phyloP scores from a whole-genome alignment of 805 yeast genomes.

The Nakazawaea populi region DNA sequence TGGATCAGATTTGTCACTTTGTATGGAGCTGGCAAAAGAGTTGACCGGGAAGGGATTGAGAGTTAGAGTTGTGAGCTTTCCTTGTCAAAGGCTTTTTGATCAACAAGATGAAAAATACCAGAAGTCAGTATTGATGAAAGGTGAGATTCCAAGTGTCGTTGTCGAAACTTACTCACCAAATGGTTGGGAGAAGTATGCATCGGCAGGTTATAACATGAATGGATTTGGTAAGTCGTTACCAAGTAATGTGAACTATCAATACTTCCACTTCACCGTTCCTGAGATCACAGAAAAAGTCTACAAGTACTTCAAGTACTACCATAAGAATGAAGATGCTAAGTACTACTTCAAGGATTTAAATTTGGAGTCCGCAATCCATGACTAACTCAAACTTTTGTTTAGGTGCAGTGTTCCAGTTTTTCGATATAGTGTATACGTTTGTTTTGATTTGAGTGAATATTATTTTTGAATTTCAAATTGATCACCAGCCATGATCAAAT shows the following conservation, averaged over 20 bases:
- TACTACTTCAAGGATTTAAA: not conserved
- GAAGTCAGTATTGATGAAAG: conserved; percentile 19
- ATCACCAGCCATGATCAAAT: conserved; percentile 73
- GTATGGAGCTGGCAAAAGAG: conserved; percentile 21
- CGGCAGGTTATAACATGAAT: conserved; percentile 27
- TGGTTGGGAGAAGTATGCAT: conserved; percentile 32
- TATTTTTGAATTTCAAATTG: not conserved
- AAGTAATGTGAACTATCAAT: conserved; percentile 23
- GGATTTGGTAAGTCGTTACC: conserved; percentile 30
- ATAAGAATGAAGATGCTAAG: no score
- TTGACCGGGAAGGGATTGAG: conserved; percentile 19
- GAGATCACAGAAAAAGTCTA: conserved; percentile 22
- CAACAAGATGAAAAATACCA: conserved; percentile 21
- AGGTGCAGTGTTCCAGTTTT: no score
- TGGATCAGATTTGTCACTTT: conserved; percentile 24
- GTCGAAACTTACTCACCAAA: conserved; percentile 29
- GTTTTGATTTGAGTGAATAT: not conserved
- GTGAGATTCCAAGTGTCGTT: conserved; percentile 23
- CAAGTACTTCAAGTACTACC: conserved; percentile 15
- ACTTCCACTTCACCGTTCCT: conserved; percentile 23
- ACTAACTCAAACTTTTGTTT: no score
- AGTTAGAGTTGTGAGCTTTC: conserved; percentile 24
- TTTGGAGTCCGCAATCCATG: conserved; percentile 20
- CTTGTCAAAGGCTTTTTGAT: conserved; percentile 26
- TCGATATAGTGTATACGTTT: not conserved